Evolutionary conservation across 139 green algal species (phyloP).

Genomic region (Zygnema circumcarinatum): DNA sequence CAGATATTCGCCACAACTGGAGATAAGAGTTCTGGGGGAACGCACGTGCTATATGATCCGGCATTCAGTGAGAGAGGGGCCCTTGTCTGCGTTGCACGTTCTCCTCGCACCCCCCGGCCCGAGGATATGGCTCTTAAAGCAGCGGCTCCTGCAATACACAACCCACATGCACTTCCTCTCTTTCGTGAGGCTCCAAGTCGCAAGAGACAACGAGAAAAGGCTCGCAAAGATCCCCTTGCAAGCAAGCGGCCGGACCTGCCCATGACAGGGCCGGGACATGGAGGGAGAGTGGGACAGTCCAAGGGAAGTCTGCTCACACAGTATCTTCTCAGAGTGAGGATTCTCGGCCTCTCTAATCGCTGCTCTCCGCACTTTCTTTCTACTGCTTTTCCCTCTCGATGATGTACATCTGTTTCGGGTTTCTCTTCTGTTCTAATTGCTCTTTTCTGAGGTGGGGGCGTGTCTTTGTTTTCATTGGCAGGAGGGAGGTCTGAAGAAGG

Average conservation of each 20-base stretch:
- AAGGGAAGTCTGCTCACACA: slow-evolving; percentile 63
- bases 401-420: not conserved
- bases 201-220: slow-evolving; percentile 49
- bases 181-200: slow-evolving; percentile 56
- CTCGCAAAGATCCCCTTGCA: slow-evolving; percentile 37
- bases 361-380: not conserved
- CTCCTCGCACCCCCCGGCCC: slow-evolving; percentile 27
- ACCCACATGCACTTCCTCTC: slow-evolving; percentile 57
- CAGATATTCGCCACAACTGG: slow-evolving; percentile 58
- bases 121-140: slow-evolving; percentile 19
- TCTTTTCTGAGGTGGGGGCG: not conserved
- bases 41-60: slow-evolving; percentile 83
- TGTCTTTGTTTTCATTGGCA: not conserved
- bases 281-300: slow-evolving; percentile 56
- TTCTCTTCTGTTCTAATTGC: not conserved
- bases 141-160: slow-evolving; percentile 46
- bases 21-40: slow-evolving; percentile 54
- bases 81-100: slow-evolving; percentile 68
- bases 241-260: slow-evolving; percentile 53
- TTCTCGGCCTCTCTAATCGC: too few species aligned
- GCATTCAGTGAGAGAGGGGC: slow-evolving; percentile 75
- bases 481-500: slow-evolving; percentile 58
- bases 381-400: not conserved
- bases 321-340: slow-evolving; percentile 57
- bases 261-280: slow-evolving; percentile 38